A percentile compares a stretch with the other conserved stretches of the same genome.
Conservation (phyloP, 192 early-diverging fungal species). For the Rhizoclosmatium globosum region DNA sequence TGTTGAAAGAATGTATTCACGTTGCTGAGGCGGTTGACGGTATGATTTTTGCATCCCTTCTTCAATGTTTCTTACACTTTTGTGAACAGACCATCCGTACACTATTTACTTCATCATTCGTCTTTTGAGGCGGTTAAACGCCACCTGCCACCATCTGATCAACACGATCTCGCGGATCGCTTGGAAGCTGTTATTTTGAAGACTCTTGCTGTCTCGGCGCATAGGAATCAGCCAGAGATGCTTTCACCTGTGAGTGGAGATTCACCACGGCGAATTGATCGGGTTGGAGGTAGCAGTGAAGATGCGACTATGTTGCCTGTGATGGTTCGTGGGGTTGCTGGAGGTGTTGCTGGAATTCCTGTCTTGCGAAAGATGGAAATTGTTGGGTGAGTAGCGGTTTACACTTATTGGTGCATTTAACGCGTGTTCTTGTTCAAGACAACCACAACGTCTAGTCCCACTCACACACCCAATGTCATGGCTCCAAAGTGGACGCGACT, state of each 20-base stretch:
- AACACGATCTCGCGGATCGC: slow-evolving; percentile 65
- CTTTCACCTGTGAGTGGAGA: neutral
- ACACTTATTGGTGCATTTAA: neutral
- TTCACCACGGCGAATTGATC: neutral
- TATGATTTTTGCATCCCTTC: slow-evolving; percentile 23
- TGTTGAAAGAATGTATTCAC: slow-evolving; percentile 76
- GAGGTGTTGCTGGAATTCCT: slow-evolving; percentile 50
- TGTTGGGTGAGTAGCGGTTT: slow-evolving; percentile 31
- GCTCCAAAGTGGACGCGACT: slow-evolving; percentile 32
- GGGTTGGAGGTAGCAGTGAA: neutral
- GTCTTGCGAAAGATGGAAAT: slow-evolving; percentile 47
- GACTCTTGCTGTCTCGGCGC: slow-evolving; percentile 19
- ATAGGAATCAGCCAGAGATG: neutral
- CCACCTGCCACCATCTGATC: slow-evolving; percentile 71
- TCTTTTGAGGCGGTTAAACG: slow-evolving; percentile 71
- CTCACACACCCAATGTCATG: slow-evolving; percentile 61
- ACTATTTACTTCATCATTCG: slow-evolving; percentile 71
- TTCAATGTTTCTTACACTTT: slow-evolving; percentile 7
- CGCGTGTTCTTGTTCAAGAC: slow-evolving; percentile 42
- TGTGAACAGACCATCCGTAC: slow-evolving; percentile 61
- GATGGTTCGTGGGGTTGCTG: slow-evolving; percentile 45
- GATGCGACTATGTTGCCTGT: slow-evolving; percentile 26
- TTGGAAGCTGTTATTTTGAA: slow-evolving; percentile 55
- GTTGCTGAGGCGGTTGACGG: slow-evolving; percentile 74
- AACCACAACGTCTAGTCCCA: slow-evolving; percentile 63